A percentile compares a stretch with the other conserved stretches of the same genome.
phyloP scores from a whole-genome alignment of 2,329 filamentous ascomycete genomes.

The Penicillium verrucosum region DNA sequence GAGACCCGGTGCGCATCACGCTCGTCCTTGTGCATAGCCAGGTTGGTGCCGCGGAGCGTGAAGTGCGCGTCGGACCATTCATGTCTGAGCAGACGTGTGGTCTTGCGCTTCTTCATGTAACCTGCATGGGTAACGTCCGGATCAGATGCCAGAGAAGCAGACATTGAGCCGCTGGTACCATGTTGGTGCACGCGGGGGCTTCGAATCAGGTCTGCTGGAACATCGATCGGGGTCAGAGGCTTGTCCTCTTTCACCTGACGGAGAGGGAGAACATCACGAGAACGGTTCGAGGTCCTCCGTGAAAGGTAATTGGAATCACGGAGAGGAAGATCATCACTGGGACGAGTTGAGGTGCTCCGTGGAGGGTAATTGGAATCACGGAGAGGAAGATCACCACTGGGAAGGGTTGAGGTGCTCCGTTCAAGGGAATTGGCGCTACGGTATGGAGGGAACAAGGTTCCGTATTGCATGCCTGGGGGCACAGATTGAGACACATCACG shows the following conservation, averaged over 20 bases:
- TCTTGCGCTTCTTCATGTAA: not conserved
- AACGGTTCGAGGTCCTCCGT: not conserved
- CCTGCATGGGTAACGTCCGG: not conserved
- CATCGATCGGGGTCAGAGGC: constrained; percentile 1
- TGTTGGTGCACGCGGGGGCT: not conserved
- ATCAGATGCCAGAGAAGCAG: not conserved
- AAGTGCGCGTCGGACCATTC: not conserved
- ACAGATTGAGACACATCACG: constrained; percentile 86
- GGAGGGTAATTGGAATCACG: not conserved
- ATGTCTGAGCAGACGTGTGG: not conserved
- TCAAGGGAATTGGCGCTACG: too few relatives aligned
- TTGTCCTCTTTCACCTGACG: not conserved
- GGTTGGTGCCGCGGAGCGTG: constrained; percentile 62
- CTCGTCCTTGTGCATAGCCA: constrained; percentile 42
- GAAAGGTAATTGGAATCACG: not conserved
- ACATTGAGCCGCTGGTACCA: not conserved
- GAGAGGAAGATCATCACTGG: not conserved
- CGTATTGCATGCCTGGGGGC: constrained; percentile 87
- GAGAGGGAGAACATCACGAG: not conserved
- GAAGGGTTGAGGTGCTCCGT: too few relatives aligned
- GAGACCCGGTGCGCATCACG: constrained; percentile 19
- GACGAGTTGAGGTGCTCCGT: not conserved
- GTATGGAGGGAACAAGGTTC: constrained; percentile 31
- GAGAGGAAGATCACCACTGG: not conserved
- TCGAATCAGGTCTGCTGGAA: not conserved